Evolutionary conservation across 768 basidiomycete species (phyloP).

Genomic region (Amyloporia xantha): DNA sequence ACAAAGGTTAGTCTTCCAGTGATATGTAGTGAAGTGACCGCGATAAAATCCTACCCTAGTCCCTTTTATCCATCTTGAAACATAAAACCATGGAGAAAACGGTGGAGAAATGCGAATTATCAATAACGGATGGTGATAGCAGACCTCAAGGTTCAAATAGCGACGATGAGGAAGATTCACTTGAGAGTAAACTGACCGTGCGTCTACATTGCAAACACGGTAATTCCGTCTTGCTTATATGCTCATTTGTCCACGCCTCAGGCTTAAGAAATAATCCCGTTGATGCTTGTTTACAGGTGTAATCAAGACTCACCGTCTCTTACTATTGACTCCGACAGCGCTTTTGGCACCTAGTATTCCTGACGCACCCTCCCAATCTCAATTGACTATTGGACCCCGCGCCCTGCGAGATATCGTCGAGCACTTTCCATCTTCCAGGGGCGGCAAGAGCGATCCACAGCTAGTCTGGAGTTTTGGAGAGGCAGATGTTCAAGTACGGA

Average conservation of each 20-base stretch:
- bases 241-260: neutral
- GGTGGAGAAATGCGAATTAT: conserved; percentile 71
- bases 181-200: conserved; percentile 68
- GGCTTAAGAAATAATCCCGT: conserved; percentile 7
- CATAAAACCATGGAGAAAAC: conserved; percentile 71
- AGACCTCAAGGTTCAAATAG: conserved; percentile 26
- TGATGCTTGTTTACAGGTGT: conserved; percentile 43
- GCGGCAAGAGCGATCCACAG: conserved; percentile 65
- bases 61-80: conserved; percentile 66
- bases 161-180: conserved; percentile 46
- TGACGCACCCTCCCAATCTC: conserved; percentile 51
- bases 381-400: conserved; percentile 64
- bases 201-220: conserved; percentile 82
- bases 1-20: conserved; percentile 45
- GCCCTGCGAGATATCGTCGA: conserved; percentile 74
- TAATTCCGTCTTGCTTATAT: conserved; percentile 24
- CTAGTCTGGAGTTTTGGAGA: conserved; percentile 76
- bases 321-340: conserved; percentile 49
- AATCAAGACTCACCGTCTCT: conserved; percentile 72
- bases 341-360: conserved; percentile 64
- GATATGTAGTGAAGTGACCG: neutral
- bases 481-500: conserved; percentile 61
- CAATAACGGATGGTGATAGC: conserved; percentile 48
- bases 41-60: conserved; percentile 26
- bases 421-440: conserved; percentile 65